A percentile compares a stretch with the other conserved stretches of the same genome.
Conservation (phyloP, 148 eudicot species). For the Rhododendron vialii region DNA sequence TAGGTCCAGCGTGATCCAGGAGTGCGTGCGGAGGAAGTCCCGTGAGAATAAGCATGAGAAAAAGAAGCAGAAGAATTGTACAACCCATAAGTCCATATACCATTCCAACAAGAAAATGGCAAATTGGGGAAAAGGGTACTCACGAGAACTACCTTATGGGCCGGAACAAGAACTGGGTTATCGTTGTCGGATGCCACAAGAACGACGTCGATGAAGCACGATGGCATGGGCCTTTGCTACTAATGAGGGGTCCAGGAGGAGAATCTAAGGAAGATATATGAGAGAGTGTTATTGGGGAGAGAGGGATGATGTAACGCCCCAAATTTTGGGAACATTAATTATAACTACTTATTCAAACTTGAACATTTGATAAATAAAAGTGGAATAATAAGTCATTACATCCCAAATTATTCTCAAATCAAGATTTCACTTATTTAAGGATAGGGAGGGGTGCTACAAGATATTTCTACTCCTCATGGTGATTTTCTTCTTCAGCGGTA, state of each 20-base stretch:
- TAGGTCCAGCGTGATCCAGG: constrained; percentile 80
- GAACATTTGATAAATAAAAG: too few species aligned
- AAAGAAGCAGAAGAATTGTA: constrained; percentile 58
- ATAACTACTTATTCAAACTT: too few species aligned
- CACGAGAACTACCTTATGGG: constrained; percentile 72
- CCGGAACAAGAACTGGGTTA: constrained; percentile 44
- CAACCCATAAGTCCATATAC: not conserved
- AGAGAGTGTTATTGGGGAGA: too few species aligned
- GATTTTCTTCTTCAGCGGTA: too few species aligned
- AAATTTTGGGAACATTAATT: too few species aligned
- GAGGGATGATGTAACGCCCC: too few species aligned
- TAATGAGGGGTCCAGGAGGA: constrained; percentile 5
- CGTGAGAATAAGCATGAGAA: constrained; percentile 76
- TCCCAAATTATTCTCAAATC: too few species aligned
- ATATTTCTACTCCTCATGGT: too few species aligned
- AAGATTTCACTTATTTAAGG: too few species aligned
- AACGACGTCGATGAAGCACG: constrained; percentile 58
- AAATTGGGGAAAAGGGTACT: not conserved
- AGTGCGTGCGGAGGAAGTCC: constrained; percentile 55
- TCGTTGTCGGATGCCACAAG: constrained; percentile 49
- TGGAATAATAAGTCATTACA: too few species aligned
- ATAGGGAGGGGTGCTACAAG: too few species aligned
- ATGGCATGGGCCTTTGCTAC: constrained; percentile 1
- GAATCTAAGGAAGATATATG: constrained; percentile 35
- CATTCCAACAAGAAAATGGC: not conserved